Conservation (phyloP, 495 filamentous ascomycete species). For the Lophiotrema nucula region DNA sequence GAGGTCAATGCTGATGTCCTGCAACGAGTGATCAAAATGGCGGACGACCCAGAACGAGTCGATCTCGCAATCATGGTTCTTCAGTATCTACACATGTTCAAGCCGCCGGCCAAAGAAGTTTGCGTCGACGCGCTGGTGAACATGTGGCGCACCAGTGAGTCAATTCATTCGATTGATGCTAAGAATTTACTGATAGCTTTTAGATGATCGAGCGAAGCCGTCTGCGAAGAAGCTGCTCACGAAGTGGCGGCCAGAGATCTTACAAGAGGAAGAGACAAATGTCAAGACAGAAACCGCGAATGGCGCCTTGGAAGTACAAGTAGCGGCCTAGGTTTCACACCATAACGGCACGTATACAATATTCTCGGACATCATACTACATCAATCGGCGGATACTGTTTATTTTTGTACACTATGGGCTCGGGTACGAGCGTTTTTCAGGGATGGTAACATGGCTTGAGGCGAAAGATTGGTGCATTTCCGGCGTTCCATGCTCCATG, state of each 20-base stretch:
- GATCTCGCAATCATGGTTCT: constrained; percentile 48
- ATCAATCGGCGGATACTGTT: too few relatives aligned
- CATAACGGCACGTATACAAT: too few relatives aligned
- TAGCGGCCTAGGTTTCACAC: too few relatives aligned
- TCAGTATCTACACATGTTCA: constrained; percentile 80
- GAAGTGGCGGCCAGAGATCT: constrained; percentile 51
- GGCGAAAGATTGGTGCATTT: too few relatives aligned
- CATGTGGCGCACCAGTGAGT: constrained; percentile 78
- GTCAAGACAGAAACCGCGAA: constrained; percentile 16
- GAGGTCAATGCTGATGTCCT: constrained; percentile 69
- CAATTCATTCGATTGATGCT: neutral
- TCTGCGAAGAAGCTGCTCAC: constrained; percentile 47
- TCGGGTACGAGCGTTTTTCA: too few relatives aligned
- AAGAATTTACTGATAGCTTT: neutral
- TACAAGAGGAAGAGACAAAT: constrained; percentile 33
- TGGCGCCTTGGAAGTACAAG: constrained; percentile 18
- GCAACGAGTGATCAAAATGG: constrained; percentile 72
- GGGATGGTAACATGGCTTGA: too few relatives aligned
- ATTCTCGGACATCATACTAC: too few relatives aligned
- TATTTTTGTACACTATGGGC: too few relatives aligned
- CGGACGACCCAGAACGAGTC: constrained; percentile 81
- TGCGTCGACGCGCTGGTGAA: constrained; percentile 80
- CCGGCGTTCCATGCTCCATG: too few relatives aligned
- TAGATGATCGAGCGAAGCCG: constrained; percentile 50
- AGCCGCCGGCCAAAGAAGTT: constrained; percentile 77